Evolutionary conservation across 163 green algal genomes (phyloP).

Genomic region (Chlamydomonas reinhardtii): DNA sequence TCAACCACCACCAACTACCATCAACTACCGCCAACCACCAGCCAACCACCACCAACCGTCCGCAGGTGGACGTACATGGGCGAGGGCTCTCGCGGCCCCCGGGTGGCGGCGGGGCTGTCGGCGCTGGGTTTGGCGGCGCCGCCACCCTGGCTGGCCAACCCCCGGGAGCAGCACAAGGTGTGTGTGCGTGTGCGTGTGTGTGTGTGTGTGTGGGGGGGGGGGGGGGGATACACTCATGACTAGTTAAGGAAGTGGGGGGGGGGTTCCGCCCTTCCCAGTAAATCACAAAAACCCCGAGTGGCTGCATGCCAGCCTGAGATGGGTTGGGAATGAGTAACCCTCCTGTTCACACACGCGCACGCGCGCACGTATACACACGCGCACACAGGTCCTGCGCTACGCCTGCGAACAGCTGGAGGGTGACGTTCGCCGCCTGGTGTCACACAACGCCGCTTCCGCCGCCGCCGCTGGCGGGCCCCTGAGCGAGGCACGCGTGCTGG

Average conservation of each 20-base stretch:
- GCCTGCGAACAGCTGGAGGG: background rate
- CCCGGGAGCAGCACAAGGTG: conserved; percentile 28
- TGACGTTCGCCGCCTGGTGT: no score
- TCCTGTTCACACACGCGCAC: background rate
- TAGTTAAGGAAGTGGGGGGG: no score
- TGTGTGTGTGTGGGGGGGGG: background rate
- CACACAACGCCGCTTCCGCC: no score
- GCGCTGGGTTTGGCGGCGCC: background rate
- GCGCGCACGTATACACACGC: background rate
- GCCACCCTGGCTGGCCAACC: conserved; percentile 5
- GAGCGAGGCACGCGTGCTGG: no score
- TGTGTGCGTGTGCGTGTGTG: background rate
- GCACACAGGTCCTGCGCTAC: conserved; percentile 9
- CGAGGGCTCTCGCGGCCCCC: background rate
- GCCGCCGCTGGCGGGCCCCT: no score
- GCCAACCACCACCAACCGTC: background rate
- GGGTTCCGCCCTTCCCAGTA: no score
- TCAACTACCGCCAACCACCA: background rate
- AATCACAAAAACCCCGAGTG: no score
- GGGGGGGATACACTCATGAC: background rate
- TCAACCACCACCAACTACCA: no score
- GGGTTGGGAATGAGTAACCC: no score
- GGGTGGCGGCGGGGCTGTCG: conserved; percentile 7
- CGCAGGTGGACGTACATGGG: background rate
- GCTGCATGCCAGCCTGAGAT: no score